Conservation (phyloP, 2,329 filamentous ascomycete species). For the Septoria linicola region DNA sequence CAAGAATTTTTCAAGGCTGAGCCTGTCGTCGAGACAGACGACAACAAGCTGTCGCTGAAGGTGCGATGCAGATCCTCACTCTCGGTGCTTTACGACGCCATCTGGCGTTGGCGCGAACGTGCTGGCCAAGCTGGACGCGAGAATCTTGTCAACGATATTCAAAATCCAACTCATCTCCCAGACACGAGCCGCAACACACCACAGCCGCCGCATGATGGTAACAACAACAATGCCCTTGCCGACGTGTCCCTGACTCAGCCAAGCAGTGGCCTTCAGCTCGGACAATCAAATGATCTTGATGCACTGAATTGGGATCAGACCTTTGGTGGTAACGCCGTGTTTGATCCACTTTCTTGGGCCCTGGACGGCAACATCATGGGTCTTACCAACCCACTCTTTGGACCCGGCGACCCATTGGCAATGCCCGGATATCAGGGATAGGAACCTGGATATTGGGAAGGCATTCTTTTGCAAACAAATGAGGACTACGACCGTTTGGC, state of each 20-base stretch:
- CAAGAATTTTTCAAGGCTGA: constrained; percentile 28
- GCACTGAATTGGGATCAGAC: constrained; percentile 37
- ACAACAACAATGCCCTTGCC: constrained; percentile 18
- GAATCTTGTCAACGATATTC: constrained; percentile 62
- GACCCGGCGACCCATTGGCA: constrained; percentile 7
- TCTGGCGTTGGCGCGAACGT: constrained; percentile 82
- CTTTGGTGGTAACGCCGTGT: constrained; percentile 68
- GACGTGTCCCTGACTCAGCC: constrained; percentile 18
- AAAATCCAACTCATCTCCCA: constrained; percentile 66
- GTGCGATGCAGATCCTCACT: constrained; percentile 83
- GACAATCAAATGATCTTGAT: constrained; percentile 29
- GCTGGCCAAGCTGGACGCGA: constrained; percentile 52
- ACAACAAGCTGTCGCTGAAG: constrained; percentile 72
- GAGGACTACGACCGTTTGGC: too few relatives aligned
- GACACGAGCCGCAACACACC: constrained; percentile 34
- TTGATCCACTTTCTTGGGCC: constrained; percentile 92
- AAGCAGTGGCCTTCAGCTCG: constrained; percentile 19
- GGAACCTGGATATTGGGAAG: background rate
- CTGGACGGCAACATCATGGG: constrained; percentile 69
- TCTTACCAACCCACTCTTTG: constrained; percentile 23
- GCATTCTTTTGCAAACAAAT: too few relatives aligned
- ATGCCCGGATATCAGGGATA: constrained; percentile 17
- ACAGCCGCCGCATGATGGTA: constrained; percentile 18
- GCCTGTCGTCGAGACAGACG: constrained; percentile 31
- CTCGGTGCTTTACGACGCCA: constrained; percentile 80